phyloP scores from a whole-genome alignment of 108 stramenopile genomes.

The Seminavis robusta region DNA sequence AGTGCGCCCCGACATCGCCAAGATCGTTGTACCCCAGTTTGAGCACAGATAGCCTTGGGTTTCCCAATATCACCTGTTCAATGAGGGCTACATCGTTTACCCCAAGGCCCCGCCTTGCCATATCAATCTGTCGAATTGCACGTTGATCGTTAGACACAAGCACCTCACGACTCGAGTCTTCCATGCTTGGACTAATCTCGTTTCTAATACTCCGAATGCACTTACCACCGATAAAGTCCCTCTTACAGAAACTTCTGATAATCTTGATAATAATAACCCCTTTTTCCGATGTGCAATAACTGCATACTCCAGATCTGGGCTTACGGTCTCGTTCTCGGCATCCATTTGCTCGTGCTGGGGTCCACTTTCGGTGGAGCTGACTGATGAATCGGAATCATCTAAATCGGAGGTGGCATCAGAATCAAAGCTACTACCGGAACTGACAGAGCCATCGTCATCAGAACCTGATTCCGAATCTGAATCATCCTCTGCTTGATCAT shows the following conservation, averaged over 20 bases:
- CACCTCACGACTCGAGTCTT: slow-evolving; percentile 33
- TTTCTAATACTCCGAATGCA: slow-evolving; percentile 10
- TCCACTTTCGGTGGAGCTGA: too few species aligned
- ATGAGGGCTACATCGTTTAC: slow-evolving; percentile 49
- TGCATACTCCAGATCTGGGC: neutral
- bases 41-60: slow-evolving; percentile 65
- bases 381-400: too few species aligned
- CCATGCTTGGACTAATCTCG: slow-evolving; percentile 18
- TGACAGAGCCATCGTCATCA: too few species aligned
- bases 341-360: too few species aligned
- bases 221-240: slow-evolving; percentile 3
- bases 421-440: too few species aligned
- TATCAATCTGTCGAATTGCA: slow-evolving; percentile 46
- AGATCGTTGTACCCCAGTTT: slow-evolving; percentile 79
- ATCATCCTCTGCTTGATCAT: too few species aligned
- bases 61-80: slow-evolving; percentile 40
- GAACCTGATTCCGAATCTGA: too few species aligned
- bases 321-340: too few species aligned
- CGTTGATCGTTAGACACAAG: neutral
- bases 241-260: neutral
- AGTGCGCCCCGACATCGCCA: slow-evolving; percentile 52
- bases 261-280: neutral
- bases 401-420: too few species aligned
- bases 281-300: neutral
- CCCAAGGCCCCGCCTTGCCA: slow-evolving; percentile 57